A percentile compares a stretch with the other conserved stretches of the same genome.
Evolutionary conservation across 768 basidiomycete genomes (phyloP).

Genomic region (Macrolepiota albuminosa): DNA sequence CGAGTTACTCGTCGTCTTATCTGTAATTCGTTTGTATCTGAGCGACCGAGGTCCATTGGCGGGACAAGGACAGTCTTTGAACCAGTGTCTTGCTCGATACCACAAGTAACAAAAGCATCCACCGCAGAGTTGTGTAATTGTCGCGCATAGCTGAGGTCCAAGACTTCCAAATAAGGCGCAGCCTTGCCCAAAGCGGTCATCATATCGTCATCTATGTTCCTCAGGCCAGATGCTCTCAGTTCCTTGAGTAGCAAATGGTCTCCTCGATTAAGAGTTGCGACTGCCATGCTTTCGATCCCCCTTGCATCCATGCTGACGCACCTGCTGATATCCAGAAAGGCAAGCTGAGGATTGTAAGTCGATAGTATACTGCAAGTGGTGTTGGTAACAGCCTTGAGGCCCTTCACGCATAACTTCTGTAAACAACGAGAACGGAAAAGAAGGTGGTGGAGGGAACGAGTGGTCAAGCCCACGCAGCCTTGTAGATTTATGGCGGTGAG

Average conservation of each 20-base stretch:
- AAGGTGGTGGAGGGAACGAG: slow-evolving; percentile 64
- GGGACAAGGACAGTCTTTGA: slow-evolving; percentile 47
- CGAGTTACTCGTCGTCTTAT: slow-evolving; percentile 60
- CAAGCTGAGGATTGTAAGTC: slow-evolving; percentile 50
- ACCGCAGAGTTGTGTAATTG: slow-evolving; percentile 72
- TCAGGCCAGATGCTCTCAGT: slow-evolving; percentile 66
- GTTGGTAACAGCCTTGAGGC: slow-evolving; percentile 65
- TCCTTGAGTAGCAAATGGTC: slow-evolving; percentile 53
- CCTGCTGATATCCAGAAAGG: slow-evolving; percentile 62
- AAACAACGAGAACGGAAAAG: slow-evolving; percentile 61
- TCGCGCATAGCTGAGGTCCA: slow-evolving; percentile 74
- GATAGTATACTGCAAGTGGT: slow-evolving; percentile 68
- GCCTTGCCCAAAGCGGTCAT: slow-evolving; percentile 65
- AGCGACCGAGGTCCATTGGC: slow-evolving; percentile 59
- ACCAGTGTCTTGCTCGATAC: slow-evolving; percentile 28
- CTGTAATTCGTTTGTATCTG: slow-evolving; percentile 42
- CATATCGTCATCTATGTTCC: slow-evolving; percentile 50
- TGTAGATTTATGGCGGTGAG: slow-evolving; percentile 67
- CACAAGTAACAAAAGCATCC: slow-evolving; percentile 64
- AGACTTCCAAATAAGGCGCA: slow-evolving; percentile 67
- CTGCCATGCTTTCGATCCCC: slow-evolving; percentile 50
- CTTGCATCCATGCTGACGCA: slow-evolving; percentile 65
- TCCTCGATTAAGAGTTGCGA: slow-evolving; percentile 38
- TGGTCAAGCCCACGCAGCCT: slow-evolving; percentile 65
- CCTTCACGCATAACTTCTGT: slow-evolving; percentile 57